These are phyloP conservation scores for Malus orientalis DNA, from an alignment of 306 rosid genomes.

Conservation along the genomic window DNA sequence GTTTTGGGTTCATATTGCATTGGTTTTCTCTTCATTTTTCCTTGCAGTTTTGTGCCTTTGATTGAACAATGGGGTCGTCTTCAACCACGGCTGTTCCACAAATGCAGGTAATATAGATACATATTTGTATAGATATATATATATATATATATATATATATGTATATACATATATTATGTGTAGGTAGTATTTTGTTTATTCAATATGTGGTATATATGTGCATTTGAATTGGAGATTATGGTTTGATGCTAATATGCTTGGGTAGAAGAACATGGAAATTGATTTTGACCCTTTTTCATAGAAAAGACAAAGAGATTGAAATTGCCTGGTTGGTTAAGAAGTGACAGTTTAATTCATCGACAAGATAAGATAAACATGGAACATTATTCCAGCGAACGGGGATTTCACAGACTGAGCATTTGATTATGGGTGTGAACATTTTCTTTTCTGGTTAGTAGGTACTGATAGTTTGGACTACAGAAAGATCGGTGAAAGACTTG, in stretches of 20 bases:
- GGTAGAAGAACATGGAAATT: not conserved
- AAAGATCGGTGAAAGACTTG: not conserved
- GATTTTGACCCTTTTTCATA: not conserved
- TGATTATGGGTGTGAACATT: not conserved
- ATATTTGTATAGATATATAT: too few species aligned
- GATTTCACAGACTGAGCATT: not conserved
- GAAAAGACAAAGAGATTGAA: not conserved
- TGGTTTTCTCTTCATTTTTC: not conserved
- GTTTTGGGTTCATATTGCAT: not conserved
- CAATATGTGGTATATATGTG: not conserved
- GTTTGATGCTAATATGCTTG: not conserved
- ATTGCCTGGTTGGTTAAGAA: not conserved
- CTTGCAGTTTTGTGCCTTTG: not conserved
- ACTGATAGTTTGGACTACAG: not conserved
- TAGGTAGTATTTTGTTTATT: not conserved
- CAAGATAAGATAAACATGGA: not conserved
- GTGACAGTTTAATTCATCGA: not conserved
- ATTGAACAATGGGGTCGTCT: conserved; percentile 43
- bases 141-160: not conserved
- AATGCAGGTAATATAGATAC: conserved; percentile 31
- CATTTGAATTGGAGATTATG: not conserved
- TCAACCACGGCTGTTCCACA: conserved; percentile 34
- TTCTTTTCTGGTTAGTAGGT: not conserved
- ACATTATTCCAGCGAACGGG: not conserved
- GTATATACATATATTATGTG: not conserved